Base-by-base conservation (phyloP, 176 grass and related monocot genomes). In the Cenchrus fungigraminus region DNA sequence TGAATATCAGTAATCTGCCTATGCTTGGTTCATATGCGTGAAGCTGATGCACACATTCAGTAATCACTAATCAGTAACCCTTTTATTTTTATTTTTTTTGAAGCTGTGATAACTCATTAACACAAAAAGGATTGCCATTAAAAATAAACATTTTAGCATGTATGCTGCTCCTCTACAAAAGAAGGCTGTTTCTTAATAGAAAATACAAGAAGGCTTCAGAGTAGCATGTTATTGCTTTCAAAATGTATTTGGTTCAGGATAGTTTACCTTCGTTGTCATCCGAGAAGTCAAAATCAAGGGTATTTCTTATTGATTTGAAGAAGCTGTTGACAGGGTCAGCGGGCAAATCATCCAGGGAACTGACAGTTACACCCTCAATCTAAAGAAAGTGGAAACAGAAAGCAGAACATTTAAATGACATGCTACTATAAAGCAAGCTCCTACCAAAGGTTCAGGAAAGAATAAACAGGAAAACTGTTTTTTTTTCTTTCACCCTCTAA, bases 251-350 rank as follows among this genome's bases (percentile, higher is more conserved):
- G 53, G 31, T 47, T 57, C 31, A 78, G 37, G 14, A 52, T 25
- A 73, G 8, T 5, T 68, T 59, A 98, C 97, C 97, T 90, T 98
- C 93, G 3, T 85, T 83, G 45, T 95, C 93, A 8, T 98, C 93
- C 69, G 79, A 28, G 79, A 95, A 95, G 77, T 98, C 97, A 89
- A 98, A 94, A 91, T 95, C 97, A 85, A 98, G 88, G 4, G 97
- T 98, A 31, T 78, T 95, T 77, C 97, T 94, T 65, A 95, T 85
- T 0, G 93, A 95, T 86, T 86, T 98, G 86, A 98, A 98, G 82
- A 98, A 98, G 49, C 73, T 91, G 34, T 85, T 84, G 81, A 98
- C 84, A 4, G 97, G 74, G 22, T 90, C 97, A 2, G 85, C 71
- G 17, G 97, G 88, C 58, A 98, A 49, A 71, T 98, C 97, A 91